A percentile compares a stretch with the other conserved stretches of the same genome.
Conservation (phyloP, 192 early-diverging fungal genomes). For the Coemansia guatemalensis region DNA sequence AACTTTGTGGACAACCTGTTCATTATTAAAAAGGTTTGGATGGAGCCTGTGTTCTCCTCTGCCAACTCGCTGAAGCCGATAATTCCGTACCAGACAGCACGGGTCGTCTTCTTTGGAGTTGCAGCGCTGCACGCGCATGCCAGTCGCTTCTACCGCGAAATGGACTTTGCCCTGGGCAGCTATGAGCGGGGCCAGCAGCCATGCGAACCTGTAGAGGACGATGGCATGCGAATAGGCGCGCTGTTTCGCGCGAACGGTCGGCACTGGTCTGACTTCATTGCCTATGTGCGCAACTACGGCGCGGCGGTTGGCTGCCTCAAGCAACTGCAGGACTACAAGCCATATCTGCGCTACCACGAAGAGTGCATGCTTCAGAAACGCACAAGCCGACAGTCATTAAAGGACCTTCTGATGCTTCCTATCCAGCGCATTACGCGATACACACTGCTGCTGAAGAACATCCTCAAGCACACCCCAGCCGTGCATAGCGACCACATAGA, state of each 20-base stretch:
- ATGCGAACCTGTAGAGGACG: constrained; percentile 20
- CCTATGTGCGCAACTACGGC: constrained; percentile 52
- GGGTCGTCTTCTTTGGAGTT: constrained; percentile 42
- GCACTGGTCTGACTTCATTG: constrained; percentile 50
- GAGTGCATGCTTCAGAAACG: constrained; percentile 51
- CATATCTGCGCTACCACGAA: constrained; percentile 47
- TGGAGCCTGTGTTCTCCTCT: constrained; percentile 53
- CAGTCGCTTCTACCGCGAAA: constrained; percentile 51
- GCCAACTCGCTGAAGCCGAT: constrained; percentile 53
- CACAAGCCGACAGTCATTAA: constrained; percentile 53
- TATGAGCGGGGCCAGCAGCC: constrained; percentile 37
- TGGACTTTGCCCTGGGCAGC: constrained; percentile 46
- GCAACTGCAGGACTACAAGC: constrained; percentile 52
- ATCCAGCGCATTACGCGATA: constrained; percentile 54
- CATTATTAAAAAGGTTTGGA: constrained; percentile 56
- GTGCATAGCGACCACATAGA: constrained; percentile 51
- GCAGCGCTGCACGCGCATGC: constrained; percentile 49
- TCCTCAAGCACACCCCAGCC: constrained; percentile 51
- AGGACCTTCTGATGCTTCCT: constrained; percentile 51
- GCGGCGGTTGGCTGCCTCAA: constrained; percentile 47
- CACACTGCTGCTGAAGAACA: constrained; percentile 50
- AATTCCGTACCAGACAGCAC: constrained; percentile 51
- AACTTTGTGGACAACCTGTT: constrained; percentile 56
- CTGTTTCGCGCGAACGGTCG: constrained; percentile 45
- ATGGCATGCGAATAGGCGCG: constrained; percentile 48